These are phyloP conservation scores for Stagonosporopsis vannaccii DNA, from an alignment of 2,329 filamentous ascomycete species.

Conservation along the genomic window DNA sequence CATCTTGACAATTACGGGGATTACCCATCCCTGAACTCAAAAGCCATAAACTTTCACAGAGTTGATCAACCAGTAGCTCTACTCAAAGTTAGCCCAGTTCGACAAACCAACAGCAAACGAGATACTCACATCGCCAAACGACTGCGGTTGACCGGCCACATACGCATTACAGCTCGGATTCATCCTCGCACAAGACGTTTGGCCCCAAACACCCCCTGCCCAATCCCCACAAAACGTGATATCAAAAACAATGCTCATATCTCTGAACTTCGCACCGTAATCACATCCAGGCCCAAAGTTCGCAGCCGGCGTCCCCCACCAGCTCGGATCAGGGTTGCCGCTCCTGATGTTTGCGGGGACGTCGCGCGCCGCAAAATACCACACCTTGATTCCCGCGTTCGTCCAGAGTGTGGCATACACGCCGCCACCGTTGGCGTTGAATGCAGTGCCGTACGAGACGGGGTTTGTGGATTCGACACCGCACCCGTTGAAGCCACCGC, in stretches of 20 bases:
- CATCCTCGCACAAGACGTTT: conserved; percentile 35
- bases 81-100: conserved; percentile 16
- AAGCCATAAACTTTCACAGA: conserved; percentile 50
- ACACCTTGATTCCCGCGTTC: conserved; percentile 54
- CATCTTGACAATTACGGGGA: background rate
- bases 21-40: conserved; percentile 8
- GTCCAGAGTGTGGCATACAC: conserved; percentile 55
- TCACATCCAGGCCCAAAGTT: conserved; percentile 47
- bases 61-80: conserved; percentile 51
- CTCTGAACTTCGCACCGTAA: conserved; percentile 45
- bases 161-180: conserved; percentile 49
- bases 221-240: conserved; percentile 64
- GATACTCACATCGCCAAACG: conserved; percentile 45
- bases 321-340: conserved; percentile 50
- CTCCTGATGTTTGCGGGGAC: conserved; percentile 53
- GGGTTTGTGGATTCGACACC: conserved; percentile 36
- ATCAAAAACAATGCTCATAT: conserved; percentile 55
- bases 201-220: conserved; percentile 57
- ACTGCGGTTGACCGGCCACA: conserved; percentile 48
- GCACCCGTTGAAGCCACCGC: conserved; percentile 45
- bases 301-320: conserved; percentile 53
- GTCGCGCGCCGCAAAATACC: conserved; percentile 53
- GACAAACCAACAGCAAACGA: background rate
- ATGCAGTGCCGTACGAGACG: conserved; percentile 47
- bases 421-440: conserved; percentile 53